These are phyloP conservation scores for Aspergillus sp. DNA, from an alignment of 2,329 filamentous ascomycete genomes.

Conservation along the genomic window DNA sequence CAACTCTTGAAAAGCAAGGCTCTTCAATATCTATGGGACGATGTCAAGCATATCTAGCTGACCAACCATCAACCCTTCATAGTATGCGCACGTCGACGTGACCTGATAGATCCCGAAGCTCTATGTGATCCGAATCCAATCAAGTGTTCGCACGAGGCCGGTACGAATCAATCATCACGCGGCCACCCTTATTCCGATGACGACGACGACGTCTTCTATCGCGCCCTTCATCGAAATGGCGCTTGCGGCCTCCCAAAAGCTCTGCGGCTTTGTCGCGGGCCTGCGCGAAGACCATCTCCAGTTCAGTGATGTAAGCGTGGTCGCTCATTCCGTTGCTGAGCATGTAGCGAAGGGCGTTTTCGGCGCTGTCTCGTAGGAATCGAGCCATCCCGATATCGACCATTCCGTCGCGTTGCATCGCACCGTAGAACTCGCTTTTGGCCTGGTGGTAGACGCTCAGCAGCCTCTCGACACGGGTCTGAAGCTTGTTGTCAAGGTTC, in stretches of 20 bases:
- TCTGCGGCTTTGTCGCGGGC: slow-evolving; percentile 35
- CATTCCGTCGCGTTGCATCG: slow-evolving; percentile 22
- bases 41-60: too few species aligned
- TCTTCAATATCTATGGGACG: too few species aligned
- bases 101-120: too few species aligned
- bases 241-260: slow-evolving; percentile 38
- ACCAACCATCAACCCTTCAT: too few species aligned
- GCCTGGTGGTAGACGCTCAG: slow-evolving; percentile 35
- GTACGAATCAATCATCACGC: slow-evolving; percentile 25
- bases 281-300: slow-evolving; percentile 31
- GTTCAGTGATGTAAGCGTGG: slow-evolving; percentile 30
- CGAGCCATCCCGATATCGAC: slow-evolving; percentile 29
- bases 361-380: slow-evolving; percentile 45
- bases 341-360: slow-evolving; percentile 40
- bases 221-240: slow-evolving; percentile 34
- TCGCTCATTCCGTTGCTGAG: slow-evolving; percentile 20
- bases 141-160: slow-evolving; percentile 16
- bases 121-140: too few species aligned
- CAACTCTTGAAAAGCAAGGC: too few species aligned
- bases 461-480: slow-evolving; percentile 16
- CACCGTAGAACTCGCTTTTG: slow-evolving; percentile 35
- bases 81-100: too few species aligned
- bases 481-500: neutral
- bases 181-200: slow-evolving; percentile 9
- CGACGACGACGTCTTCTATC: slow-evolving; percentile 4